Evolutionary conservation across 306 rosid genomes (phyloP).

Genomic region (Crotalaria pallida): DNA sequence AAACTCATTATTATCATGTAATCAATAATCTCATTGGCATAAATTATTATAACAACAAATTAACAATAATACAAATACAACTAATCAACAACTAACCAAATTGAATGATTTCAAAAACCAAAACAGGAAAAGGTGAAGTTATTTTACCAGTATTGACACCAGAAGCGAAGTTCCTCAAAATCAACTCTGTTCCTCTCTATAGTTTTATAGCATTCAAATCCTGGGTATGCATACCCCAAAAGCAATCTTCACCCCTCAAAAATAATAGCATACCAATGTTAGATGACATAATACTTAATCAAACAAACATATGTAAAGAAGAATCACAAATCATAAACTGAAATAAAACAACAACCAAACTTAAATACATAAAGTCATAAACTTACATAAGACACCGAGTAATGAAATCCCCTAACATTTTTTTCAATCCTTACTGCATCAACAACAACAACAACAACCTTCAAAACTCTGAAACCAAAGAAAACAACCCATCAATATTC

Average conservation of each 20-base stretch:
- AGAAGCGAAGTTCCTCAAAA: slow-evolving; percentile 75
- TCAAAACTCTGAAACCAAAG: slow-evolving; percentile 23
- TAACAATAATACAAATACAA: neutral
- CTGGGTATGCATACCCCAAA: slow-evolving; percentile 93
- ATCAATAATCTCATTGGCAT: neutral
- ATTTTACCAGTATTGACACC: slow-evolving; percentile 90
- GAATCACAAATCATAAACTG: neutral
- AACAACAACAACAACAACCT: neutral
- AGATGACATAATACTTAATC: neutral
- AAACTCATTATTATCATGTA: neutral
- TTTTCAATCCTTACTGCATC: neutral
- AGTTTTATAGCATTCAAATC: slow-evolving; percentile 73
- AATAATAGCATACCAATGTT: neutral
- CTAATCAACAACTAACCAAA: neutral
- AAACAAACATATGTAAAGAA: neutral
- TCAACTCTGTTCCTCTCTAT: slow-evolving; percentile 58
- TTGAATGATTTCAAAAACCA: neutral
- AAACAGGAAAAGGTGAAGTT: neutral
- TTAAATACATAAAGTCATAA: neutral
- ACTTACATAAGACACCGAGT: slow-evolving; percentile 75
- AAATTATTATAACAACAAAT: no score
- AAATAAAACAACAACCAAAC: neutral
- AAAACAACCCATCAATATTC: neutral
- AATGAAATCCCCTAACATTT: slow-evolving; percentile 76
- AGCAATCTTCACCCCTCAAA: slow-evolving; percentile 49